Base-by-base conservation (phyloP, 805 yeast species). In the Starmerella sp. region DNA sequence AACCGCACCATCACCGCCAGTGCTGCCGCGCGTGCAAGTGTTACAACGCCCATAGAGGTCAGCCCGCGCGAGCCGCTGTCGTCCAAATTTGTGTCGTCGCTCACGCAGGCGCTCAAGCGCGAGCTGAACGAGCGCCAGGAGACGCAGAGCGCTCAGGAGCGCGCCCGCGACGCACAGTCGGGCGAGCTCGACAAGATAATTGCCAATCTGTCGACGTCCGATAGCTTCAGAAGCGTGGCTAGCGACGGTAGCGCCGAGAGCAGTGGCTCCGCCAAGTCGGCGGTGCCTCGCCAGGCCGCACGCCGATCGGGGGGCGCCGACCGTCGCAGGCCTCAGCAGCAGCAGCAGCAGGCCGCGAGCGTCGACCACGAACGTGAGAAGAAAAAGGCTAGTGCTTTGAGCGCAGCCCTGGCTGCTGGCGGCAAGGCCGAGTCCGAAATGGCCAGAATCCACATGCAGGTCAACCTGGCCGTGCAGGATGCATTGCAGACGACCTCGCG, bases 1-100 rank as follows among this genome's bases (percentile, higher is more conserved):
- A 28, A 13, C 22, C 44, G 34, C 3, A 5, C 47, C 6, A 14
- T 29, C 38, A 38, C 34, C 13, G 61, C 61, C 10, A 56, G 54
- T 13, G 63, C 63, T 4, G 64, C 64, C 2, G 63, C 63, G 8
- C 51, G 60, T 2, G 59, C 63, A 2, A 60, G 63, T 41, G 36
- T 52, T 9, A 34, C 57, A 15, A 17, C 41, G 38, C 56, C 63
- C 5, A 39, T 54, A 17, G 42, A 41, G 6, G 57, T 61, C 3
- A 59, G 50, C 22, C 64, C 64, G 38, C 57, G 59, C 8, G 55
- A 37, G 38, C 62, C 62, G 53, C 43, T 57, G 41, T 54, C 59
- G 9, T 31, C 55, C 10, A 57, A 54, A 49, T 57, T 56, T 28
- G 59, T 55, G 17, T 49, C 57, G 11, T 44, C 62, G 36, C 55